Conservation (phyloP, 1,284 basidiomycete genomes). For the Cystobasidiaceae sp. region DNA sequence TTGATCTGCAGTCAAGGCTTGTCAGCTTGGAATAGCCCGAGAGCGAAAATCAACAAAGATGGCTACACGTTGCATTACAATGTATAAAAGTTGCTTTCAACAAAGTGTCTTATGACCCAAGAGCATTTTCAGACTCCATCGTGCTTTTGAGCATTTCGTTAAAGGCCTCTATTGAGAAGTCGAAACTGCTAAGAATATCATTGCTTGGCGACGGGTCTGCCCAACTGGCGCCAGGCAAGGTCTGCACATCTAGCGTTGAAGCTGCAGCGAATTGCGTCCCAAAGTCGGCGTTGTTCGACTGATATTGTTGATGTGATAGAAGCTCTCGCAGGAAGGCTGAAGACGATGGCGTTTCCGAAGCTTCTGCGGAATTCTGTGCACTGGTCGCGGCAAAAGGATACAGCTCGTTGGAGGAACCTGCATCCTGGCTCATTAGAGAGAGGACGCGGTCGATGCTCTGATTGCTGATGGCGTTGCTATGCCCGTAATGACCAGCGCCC, state of each 20-base stretch:
- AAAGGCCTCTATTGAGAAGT: conserved; percentile 22
- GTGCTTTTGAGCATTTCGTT: conserved; percentile 19
- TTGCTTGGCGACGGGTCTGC: not conserved
- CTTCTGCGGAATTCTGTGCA: not conserved
- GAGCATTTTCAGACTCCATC: too few species aligned
- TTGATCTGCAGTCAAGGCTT: too few species aligned
- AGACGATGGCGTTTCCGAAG: not conserved
- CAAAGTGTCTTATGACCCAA: too few species aligned
- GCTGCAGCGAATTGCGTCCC: not conserved
- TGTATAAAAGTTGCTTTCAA: too few species aligned
- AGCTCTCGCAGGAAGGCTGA: conserved; percentile 5
- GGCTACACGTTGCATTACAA: too few species aligned
- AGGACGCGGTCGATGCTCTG: conserved; percentile 1
- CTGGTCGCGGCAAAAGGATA: not conserved
- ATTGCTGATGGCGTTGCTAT: too few species aligned
- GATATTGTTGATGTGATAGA: conserved; percentile 6
- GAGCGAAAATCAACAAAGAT: too few species aligned
- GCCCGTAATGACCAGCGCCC: too few species aligned
- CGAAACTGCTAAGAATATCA: conserved; percentile 15
- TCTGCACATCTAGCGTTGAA: not conserved
- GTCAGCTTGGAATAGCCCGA: too few species aligned
- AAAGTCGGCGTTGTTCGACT: not conserved
- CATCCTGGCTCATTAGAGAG: not conserved
- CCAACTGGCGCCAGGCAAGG: not conserved
- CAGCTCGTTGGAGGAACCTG: not conserved